A percentile compares a stretch with the other conserved stretches of the same genome.
phyloP scores from a whole-genome alignment of 257 asterid species.

The Gynochthodes officinalis region DNA sequence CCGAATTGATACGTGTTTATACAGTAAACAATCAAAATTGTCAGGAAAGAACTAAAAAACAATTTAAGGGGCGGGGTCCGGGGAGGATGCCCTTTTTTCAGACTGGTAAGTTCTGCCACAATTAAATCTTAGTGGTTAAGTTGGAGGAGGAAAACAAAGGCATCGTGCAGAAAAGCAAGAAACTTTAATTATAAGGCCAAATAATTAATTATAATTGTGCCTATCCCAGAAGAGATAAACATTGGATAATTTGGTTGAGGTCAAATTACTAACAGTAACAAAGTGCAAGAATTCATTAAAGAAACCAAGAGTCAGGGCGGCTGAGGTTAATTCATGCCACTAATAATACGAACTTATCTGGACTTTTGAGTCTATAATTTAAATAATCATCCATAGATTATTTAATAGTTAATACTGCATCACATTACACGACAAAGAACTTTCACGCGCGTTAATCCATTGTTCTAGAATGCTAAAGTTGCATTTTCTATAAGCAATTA shows the following conservation, averaged over 20 bases:
- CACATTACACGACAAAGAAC: background rate
- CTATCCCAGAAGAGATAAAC: background rate
- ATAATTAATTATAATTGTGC: too few relatives aligned
- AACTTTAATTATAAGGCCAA: too few relatives aligned
- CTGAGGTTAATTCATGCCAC: too few relatives aligned
- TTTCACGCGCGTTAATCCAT: too few relatives aligned
- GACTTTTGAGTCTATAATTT: background rate
- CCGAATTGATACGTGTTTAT: too few relatives aligned
- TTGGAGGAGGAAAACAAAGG: background rate
- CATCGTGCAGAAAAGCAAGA: background rate
- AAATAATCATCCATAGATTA: background rate
- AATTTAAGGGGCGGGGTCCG: background rate
- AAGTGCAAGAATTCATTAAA: background rate
- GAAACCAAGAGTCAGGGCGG: background rate
- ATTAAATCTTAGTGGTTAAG: background rate
- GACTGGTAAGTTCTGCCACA: too few relatives aligned
- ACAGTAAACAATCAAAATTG: too few relatives aligned
- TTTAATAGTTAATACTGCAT: too few relatives aligned
- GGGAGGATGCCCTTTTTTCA: too few relatives aligned
- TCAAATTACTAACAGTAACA: background rate
- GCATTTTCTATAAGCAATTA: too few relatives aligned
- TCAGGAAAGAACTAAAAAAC: background rate
- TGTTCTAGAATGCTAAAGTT: background rate
- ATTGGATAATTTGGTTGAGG: background rate
- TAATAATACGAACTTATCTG: background rate